A percentile compares a stretch with the other conserved stretches of the same genome.
Evolutionary conservation across 2,329 filamentous ascomycete species (phyloP).

Genomic region (Tolypocladium tropicale): DNA sequence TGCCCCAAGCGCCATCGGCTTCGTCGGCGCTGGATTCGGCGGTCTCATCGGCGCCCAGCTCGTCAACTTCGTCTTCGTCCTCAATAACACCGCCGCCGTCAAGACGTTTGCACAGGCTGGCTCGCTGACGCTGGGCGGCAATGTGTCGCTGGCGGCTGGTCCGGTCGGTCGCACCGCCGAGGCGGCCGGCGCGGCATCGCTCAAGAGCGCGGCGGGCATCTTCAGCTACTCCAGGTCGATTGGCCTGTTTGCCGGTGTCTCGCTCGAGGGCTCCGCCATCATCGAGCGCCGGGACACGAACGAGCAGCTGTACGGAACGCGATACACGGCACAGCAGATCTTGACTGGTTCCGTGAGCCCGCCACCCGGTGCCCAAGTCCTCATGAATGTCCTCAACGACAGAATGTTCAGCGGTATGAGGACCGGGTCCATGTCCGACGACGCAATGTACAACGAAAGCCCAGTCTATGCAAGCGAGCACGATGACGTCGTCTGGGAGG

Average conservation of each 20-base stretch:
- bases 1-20: constrained; percentile 71
- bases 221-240: constrained; percentile 99
- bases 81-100: constrained; percentile 84
- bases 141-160: constrained; percentile 90
- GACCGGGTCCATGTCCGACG: constrained; percentile 30
- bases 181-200: constrained; percentile 84
- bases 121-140: constrained; percentile 85
- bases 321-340: constrained; percentile 71
- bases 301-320: constrained; percentile 83
- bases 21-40: constrained; percentile 71
- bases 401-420: constrained; percentile 66
- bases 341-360: constrained; percentile 68
- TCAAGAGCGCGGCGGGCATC: constrained; percentile 80
- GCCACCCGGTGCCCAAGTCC: constrained; percentile 71
- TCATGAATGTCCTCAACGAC: constrained; percentile 78
- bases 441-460: constrained; percentile 84
- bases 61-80: constrained; percentile 94
- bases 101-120: constrained; percentile 90
- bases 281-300: constrained; percentile 95
- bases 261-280: constrained; percentile 83
- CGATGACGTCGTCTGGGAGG: constrained; percentile 79
- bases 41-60: constrained; percentile 82
- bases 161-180: constrained; percentile 92
- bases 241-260: constrained; percentile 91
- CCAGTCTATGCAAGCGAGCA: constrained; percentile 79